phyloP scores from a whole-genome alignment of 495 filamentous ascomycete species.

The Aspergillus indologenus region DNA sequence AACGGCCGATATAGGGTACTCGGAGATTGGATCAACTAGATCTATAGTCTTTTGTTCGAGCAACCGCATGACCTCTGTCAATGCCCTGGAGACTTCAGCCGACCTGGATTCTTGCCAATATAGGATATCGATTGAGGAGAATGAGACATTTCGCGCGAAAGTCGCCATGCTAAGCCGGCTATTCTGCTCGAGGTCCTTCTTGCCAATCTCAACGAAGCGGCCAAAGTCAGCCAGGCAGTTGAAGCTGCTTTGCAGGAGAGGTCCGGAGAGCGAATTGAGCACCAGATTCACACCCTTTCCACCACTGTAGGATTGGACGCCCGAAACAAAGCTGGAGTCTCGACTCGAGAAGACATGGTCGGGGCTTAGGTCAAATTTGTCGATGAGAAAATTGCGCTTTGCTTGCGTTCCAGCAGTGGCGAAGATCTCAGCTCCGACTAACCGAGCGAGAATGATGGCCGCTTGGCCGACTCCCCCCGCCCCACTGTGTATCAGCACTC shows the following conservation, averaged over 20 bases:
- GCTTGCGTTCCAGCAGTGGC: slow-evolving; percentile 52
- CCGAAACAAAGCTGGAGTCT: slow-evolving; percentile 35
- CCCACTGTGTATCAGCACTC: slow-evolving; percentile 56
- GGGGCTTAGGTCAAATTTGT: slow-evolving; percentile 46
- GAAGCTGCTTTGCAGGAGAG: too few relatives aligned
- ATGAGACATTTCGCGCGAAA: too few relatives aligned
- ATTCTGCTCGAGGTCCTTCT: slow-evolving; percentile 24
- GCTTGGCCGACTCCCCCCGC: slow-evolving; percentile 60
- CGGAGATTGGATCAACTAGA: slow-evolving; percentile 29
- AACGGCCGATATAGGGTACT: slow-evolving; percentile 37
- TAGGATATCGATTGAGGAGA: neutral
- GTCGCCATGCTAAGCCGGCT: slow-evolving; percentile 51
- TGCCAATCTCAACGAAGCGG: too few relatives aligned
- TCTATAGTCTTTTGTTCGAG: slow-evolving; percentile 13
- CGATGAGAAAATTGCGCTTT: slow-evolving; percentile 50
- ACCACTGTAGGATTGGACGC: slow-evolving; percentile 35
- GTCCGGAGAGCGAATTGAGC: slow-evolving; percentile 45
- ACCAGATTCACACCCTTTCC: slow-evolving; percentile 55
- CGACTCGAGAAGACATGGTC: slow-evolving; percentile 57
- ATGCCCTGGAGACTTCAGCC: slow-evolving; percentile 1
- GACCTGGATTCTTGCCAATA: slow-evolving; percentile 12
- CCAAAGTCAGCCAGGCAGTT: too few relatives aligned
- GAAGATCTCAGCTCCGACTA: slow-evolving; percentile 56
- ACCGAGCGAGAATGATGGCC: slow-evolving; percentile 55
- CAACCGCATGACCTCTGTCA: neutral